Evolutionary conservation across 768 basidiomycete genomes (phyloP).

Genomic region (Gloeophyllum trabeum): DNA sequence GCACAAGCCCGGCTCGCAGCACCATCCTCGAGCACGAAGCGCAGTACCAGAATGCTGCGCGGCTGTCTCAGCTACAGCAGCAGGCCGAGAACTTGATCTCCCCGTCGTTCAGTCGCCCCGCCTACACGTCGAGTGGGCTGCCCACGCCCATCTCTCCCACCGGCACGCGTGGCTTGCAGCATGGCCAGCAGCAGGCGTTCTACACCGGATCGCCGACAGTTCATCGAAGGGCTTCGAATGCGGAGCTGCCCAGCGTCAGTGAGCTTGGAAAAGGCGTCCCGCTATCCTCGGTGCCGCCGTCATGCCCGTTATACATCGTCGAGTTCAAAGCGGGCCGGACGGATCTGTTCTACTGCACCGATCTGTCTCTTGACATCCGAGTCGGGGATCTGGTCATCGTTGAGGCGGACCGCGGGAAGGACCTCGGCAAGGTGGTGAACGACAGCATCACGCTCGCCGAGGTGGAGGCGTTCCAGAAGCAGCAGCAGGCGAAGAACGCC

Average conservation of each 20-base stretch:
- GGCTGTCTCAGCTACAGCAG: neutral
- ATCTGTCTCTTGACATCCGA: constrained; percentile 50
- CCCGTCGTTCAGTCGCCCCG: neutral
- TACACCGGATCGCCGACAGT: constrained; percentile 8
- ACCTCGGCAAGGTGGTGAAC: constrained; percentile 86
- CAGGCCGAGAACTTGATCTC: neutral
- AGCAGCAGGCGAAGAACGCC: constrained; percentile 51
- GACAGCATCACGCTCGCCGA: constrained; percentile 84
- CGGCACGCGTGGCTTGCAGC: constrained; percentile 14
- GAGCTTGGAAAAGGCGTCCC: constrained; percentile 88
- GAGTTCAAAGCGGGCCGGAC: constrained; percentile 97
- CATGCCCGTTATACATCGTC: constrained; percentile 90
- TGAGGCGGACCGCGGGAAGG: constrained; percentile 91
- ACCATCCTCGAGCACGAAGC: neutral
- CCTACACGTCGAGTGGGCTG: constrained; percentile 17
- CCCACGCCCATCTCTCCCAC: constrained; percentile 52
- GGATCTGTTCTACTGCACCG: constrained; percentile 86
- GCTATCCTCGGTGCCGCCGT: constrained; percentile 67
- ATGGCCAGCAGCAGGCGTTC: constrained; percentile 4
- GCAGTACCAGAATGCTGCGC: neutral
- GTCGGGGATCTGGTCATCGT: constrained; percentile 93
- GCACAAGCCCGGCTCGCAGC: constrained; percentile 35
- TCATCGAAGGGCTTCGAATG: constrained; percentile 29
- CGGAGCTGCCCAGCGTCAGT: constrained; percentile 18
- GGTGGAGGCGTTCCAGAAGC: constrained; percentile 83